Evolutionary conservation across 768 basidiomycete genomes (phyloP).

Genomic region (Panus rudis): DNA sequence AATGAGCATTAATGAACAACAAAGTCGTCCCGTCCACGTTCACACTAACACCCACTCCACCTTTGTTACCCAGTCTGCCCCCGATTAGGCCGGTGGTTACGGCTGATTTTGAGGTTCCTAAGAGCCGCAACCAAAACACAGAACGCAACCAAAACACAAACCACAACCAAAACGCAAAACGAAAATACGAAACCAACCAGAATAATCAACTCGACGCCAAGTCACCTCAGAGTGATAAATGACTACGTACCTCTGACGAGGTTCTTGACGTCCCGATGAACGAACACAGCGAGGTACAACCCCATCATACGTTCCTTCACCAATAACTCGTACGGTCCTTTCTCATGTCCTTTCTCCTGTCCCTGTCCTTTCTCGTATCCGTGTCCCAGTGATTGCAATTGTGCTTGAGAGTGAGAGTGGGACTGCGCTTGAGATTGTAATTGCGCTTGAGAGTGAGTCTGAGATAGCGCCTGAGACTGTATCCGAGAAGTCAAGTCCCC

Average conservation of each 20-base stretch:
- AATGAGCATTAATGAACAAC: constrained; percentile 86
- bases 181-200: too few relatives aligned
- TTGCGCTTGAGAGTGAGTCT: too few relatives aligned
- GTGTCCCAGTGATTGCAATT: constrained; percentile 37
- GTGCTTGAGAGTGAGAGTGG: too few relatives aligned
- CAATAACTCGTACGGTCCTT: constrained; percentile 78
- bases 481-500: constrained; percentile 11
- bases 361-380: constrained; percentile 36
- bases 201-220: too few relatives aligned
- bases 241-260: constrained; percentile 49
- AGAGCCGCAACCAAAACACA: constrained; percentile 6
- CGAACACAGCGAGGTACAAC: constrained; percentile 69
- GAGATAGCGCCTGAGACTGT: not conserved
- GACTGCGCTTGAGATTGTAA: too few relatives aligned
- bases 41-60: constrained; percentile 85
- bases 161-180: not conserved
- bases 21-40: constrained; percentile 78
- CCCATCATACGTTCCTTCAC: constrained; percentile 92
- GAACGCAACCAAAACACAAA: not conserved
- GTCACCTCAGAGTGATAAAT: not conserved
- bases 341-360: too few relatives aligned
- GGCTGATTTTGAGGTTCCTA: constrained; percentile 70
- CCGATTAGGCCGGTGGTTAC: constrained; percentile 89
- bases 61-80: constrained; percentile 88
- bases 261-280: constrained; percentile 62